Evolutionary conservation across 768 basidiomycete genomes (phyloP).

Genomic region (Steccherinum ochraceum): DNA sequence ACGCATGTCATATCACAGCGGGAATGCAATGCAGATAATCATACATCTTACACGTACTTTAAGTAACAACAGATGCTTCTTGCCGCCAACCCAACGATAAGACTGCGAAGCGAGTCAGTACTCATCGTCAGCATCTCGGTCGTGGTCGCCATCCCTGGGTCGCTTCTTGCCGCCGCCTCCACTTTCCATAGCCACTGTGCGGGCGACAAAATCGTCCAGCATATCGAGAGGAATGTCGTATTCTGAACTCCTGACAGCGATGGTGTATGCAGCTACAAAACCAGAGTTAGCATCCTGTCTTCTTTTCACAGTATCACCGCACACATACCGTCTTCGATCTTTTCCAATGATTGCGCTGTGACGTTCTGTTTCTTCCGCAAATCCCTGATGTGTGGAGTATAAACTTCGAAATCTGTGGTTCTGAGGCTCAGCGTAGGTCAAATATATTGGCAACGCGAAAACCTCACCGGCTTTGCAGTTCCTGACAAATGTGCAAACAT

Average conservation of each 20-base stretch:
- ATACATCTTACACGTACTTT: background rate
- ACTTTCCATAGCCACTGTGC: conserved; percentile 11
- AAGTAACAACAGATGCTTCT: background rate
- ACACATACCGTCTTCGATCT: conserved; percentile 84
- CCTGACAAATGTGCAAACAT: conserved; percentile 68
- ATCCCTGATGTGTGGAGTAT: conserved; percentile 63
- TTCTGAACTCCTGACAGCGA: conserved; percentile 66
- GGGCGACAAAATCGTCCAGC: conserved; percentile 62
- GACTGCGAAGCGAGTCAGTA: conserved; percentile 9
- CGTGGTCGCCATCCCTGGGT: conserved; percentile 10
- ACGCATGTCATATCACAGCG: background rate
- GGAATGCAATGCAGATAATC: background rate
- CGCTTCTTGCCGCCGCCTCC: conserved; percentile 10
- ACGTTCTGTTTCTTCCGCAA: conserved; percentile 85
- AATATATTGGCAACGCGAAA: background rate
- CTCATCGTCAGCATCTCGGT: conserved; percentile 7
- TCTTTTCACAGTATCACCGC: background rate
- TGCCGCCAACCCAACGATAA: no score
- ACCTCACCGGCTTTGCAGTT: conserved; percentile 62
- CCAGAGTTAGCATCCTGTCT: no score
- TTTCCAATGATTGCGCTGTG: conserved; percentile 81
- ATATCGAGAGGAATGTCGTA: conserved; percentile 63
- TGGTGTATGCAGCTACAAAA: conserved; percentile 59
- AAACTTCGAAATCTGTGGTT: conserved; percentile 65
- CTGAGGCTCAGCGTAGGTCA: conserved; percentile 4